phyloP scores from a whole-genome alignment of 1,284 basidiomycete species.

The Athelia psychrophila region DNA sequence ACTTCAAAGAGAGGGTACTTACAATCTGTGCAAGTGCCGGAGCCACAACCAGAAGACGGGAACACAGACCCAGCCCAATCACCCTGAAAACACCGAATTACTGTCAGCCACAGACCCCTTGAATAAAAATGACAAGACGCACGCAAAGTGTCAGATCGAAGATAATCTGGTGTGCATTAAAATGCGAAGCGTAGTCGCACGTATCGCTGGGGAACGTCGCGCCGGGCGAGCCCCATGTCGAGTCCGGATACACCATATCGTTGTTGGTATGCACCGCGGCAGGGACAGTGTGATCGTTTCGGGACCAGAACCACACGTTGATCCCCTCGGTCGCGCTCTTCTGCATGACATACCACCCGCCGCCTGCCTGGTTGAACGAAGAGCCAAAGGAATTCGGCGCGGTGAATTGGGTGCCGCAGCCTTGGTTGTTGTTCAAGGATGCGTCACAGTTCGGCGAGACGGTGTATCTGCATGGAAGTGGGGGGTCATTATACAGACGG shows the following conservation, averaged over 20 bases:
- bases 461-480: constrained; percentile 23
- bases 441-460: constrained; percentile 48
- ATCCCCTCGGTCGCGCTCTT: constrained; percentile 37
- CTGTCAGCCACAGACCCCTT: too few species aligned
- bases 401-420: constrained; percentile 54
- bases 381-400: constrained; percentile 45
- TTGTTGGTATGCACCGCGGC: constrained; percentile 28
- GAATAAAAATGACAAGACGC: constrained; percentile 16
- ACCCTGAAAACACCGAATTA: constrained; percentile 31
- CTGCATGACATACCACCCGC: constrained; percentile 49
- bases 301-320: constrained; percentile 53
- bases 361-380: constrained; percentile 46
- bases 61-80: constrained; percentile 47
- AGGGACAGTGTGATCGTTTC: constrained; percentile 37
- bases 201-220: constrained; percentile 40
- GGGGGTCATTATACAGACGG: background rate
- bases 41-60: constrained; percentile 30
- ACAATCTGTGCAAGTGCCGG: constrained; percentile 37
- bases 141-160: constrained; percentile 56
- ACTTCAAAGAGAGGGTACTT: constrained; percentile 17
- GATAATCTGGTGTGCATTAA: constrained; percentile 47
- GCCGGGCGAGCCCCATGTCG: constrained; percentile 43
- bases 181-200: constrained; percentile 42
- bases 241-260: constrained; percentile 26
- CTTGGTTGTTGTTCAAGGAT: constrained; percentile 49